Evolutionary conservation across 257 asterid species (phyloP).

Genomic region (Solanum pennellii): DNA sequence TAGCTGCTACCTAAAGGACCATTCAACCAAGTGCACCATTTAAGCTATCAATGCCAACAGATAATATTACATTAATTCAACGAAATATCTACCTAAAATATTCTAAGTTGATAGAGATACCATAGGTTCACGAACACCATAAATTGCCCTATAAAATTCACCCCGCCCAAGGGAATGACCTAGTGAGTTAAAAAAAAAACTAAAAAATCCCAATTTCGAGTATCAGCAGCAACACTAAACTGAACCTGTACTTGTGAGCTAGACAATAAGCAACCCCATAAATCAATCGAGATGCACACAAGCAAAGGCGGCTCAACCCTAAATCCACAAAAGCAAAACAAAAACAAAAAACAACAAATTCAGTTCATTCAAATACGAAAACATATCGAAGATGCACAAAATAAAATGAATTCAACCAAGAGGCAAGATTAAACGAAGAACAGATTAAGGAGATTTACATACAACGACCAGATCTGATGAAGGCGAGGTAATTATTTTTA

Average conservation of each 20-base stretch:
- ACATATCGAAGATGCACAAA: not conserved
- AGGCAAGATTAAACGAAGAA: not conserved
- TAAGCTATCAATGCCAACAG: not conserved
- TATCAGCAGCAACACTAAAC: not conserved
- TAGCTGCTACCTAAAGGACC: rapidly evolving
- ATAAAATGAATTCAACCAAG: not conserved
- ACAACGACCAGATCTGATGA: not conserved
- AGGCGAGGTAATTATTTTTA: too few relatives aligned
- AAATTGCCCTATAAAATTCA: not conserved
- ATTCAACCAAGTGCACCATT: not conserved
- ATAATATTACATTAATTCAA: not conserved
- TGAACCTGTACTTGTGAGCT: not conserved
- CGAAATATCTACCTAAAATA: not conserved
- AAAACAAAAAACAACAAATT: too few relatives aligned
- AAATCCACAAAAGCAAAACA: too few relatives aligned
- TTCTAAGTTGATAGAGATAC: not conserved
- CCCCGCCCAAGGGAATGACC: not conserved
- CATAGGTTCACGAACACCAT: not conserved
- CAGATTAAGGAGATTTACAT: not conserved
- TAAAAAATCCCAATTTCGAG: not conserved
- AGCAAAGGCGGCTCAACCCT: not conserved
- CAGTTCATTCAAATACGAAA: too few relatives aligned
- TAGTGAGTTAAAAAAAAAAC: not conserved
- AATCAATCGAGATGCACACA: not conserved
- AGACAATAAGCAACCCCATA: not conserved